Base-by-base conservation (phyloP, 202 grass and related monocot species). In the Schoenoplectus triqueter region DNA sequence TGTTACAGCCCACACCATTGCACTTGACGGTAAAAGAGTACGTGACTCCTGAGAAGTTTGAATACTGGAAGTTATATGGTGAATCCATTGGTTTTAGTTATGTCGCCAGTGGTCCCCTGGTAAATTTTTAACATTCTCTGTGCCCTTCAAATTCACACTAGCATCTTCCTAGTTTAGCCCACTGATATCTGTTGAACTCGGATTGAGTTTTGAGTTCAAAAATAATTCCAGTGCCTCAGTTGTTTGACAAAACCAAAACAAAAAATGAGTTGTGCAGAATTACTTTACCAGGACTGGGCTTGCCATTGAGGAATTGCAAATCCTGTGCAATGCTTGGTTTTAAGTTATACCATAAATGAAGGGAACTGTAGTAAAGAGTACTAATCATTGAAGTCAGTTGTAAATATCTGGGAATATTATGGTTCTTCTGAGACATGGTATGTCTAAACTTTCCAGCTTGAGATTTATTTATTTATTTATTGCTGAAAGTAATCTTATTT, bases 11-110 rank as follows among this genome's bases (percentile, higher is more conserved):
- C 18, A 95, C 96, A 82, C 90, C 89, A 42, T 87, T 89, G 59
- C 91, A 98, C 89, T 86, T 98, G 80, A 92, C 87, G 2, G 91
- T 95, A 11, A 95, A 92, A 77, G 93, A 98, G 87, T 98, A 95
- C 73, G 93, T 95, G 64, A 91, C 88, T 80, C 96, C 90, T 31
- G 93, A 95, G 79, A 98, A 92, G 82, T 98, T 98, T 87, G 84
- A 88, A 61, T 91, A 89, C 79, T 98, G 96, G 93, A 98, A 98
- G 84, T 87, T 91, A 51, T 90, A 92, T 78, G 93, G 96, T 79
- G 96, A 98, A 89, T 94, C 91, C 0, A 40, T 90, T 21, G 96
- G 90, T 85, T 95, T 98, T 63, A 72, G 91, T 69, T 95, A 98
- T 87, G 93, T 94, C 65, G 90, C 96, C 6, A 98, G 96, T 19